phyloP scores from a whole-genome alignment of 192 early-diverging fungal genomes.

The Coemansia sp. region DNA sequence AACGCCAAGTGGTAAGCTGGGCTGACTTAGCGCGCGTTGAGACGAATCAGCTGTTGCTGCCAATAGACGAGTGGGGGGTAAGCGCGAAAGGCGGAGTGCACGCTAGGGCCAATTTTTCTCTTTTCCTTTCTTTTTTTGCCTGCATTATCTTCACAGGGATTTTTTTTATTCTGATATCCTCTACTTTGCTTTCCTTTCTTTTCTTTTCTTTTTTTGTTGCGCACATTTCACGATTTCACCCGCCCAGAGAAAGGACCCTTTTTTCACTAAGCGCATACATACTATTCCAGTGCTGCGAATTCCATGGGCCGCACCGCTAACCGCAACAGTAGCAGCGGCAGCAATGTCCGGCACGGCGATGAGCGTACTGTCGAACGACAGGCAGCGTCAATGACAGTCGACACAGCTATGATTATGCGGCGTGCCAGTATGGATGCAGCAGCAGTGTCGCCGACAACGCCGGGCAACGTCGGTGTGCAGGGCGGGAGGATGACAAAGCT shows the following conservation, averaged over 20 bases:
- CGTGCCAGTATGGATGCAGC: background rate
- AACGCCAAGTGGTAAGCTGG: too few species aligned
- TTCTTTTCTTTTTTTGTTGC: background rate
- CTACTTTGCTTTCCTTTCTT: too few species aligned
- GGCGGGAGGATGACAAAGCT: conserved; percentile 54
- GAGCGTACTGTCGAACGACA: background rate
- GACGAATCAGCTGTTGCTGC: too few species aligned
- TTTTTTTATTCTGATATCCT: background rate
- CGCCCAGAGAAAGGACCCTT: too few species aligned
- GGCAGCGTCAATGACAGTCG: background rate
- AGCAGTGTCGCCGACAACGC: background rate
- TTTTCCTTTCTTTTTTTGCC: too few species aligned
- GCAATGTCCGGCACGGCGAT: background rate
- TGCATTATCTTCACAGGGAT: background rate
- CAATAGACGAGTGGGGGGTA: background rate
- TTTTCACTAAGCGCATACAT: background rate
- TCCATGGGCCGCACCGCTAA: background rate
- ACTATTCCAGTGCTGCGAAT: background rate
- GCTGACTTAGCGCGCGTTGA: too few species aligned
- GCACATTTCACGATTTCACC: background rate
- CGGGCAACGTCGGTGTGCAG: conserved; percentile 15
- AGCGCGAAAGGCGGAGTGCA: background rate
- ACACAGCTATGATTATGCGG: background rate
- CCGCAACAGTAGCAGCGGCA: conserved; percentile 2
- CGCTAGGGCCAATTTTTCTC: too few species aligned